These are phyloP conservation scores for Fomitopsis betulina DNA, from an alignment of 1,284 basidiomycete species.

Conservation along the genomic window DNA sequence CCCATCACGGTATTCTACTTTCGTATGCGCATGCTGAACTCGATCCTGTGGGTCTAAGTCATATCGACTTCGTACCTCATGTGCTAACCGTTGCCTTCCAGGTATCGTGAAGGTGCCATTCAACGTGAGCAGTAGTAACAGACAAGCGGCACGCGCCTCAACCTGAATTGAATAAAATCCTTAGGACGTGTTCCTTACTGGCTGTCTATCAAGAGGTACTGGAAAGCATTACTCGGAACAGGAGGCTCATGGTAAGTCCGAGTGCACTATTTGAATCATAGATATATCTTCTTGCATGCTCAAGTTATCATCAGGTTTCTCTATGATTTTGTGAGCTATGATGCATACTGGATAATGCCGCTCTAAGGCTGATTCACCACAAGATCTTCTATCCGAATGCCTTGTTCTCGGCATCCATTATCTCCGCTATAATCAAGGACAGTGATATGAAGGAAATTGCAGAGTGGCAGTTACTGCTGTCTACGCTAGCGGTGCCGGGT, in stretches of 20 bases:
- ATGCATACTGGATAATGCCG: not conserved
- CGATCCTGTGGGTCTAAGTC: conserved; percentile 42
- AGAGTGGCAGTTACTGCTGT: conserved; percentile 71
- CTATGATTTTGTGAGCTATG: conserved; percentile 58
- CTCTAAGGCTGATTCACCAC: not conserved
- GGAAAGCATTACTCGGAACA: conserved; percentile 65
- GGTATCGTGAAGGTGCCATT: conserved; percentile 57
- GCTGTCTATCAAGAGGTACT: conserved; percentile 63
- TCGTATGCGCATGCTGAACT: conserved; percentile 68
- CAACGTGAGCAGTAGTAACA: conserved; percentile 35
- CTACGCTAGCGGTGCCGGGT: conserved; percentile 65
- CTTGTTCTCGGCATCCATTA: conserved; percentile 61
- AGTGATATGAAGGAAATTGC: conserved; percentile 53
- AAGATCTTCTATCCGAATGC: conserved; percentile 71
- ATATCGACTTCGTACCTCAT: not conserved
- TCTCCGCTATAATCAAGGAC: conserved; percentile 50
- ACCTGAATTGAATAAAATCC: not conserved
- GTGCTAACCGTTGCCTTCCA: not conserved
- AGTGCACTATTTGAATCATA: not conserved
- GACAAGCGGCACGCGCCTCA: too few relatives aligned
- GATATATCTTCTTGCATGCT: not conserved
- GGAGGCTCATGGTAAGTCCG: conserved; percentile 59
- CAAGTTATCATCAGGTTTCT: conserved; percentile 49
- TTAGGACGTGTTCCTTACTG: conserved; percentile 57
- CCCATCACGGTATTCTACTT: conserved; percentile 71